Conservation (phyloP, 1,284 basidiomycete species). For the Leucoagaricus sp. region DNA sequence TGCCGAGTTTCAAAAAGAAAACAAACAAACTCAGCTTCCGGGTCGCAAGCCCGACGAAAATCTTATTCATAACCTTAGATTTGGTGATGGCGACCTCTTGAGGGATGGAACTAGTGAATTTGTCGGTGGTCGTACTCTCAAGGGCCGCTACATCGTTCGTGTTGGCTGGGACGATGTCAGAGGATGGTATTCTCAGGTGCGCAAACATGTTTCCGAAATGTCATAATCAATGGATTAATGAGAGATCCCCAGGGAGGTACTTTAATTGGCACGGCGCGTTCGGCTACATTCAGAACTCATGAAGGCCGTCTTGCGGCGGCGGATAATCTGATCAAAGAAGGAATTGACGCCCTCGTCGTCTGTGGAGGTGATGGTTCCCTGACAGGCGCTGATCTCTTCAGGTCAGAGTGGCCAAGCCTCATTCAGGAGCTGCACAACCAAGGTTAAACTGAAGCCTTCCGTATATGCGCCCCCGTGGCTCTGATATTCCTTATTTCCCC, state of each 20-base stretch:
- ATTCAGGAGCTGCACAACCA: constrained; percentile 68
- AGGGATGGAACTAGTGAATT: constrained; percentile 90
- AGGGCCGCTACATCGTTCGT: constrained; percentile 91
- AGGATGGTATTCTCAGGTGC: constrained; percentile 89
- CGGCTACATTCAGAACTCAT: constrained; percentile 80
- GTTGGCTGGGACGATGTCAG: constrained; percentile 99
- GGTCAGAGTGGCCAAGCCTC: constrained; percentile 91
- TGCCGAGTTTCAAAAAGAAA: constrained; percentile 14
- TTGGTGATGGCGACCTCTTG: constrained; percentile 89
- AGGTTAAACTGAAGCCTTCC: constrained; percentile 38
- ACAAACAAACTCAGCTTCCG: constrained; percentile 16
- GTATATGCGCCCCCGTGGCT: constrained; percentile 1
- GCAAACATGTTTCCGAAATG: constrained; percentile 26
- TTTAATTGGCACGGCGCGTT: constrained; percentile 94
- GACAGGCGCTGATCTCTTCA: constrained; percentile 93
- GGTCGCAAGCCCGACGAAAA: constrained; percentile 35
- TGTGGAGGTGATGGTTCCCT: constrained; percentile 97
- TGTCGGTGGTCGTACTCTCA: constrained; percentile 68
- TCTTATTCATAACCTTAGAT: constrained; percentile 73
- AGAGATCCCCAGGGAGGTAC: constrained; percentile 77
- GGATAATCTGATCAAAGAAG: constrained; percentile 90
- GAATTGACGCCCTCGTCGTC: constrained; percentile 95
- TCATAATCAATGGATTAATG: neutral
- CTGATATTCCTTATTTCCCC: neutral
- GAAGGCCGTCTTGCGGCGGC: constrained; percentile 90